phyloP scores from a whole-genome alignment of 352 stramenopile genomes.

The Phytophthora foliorum region DNA sequence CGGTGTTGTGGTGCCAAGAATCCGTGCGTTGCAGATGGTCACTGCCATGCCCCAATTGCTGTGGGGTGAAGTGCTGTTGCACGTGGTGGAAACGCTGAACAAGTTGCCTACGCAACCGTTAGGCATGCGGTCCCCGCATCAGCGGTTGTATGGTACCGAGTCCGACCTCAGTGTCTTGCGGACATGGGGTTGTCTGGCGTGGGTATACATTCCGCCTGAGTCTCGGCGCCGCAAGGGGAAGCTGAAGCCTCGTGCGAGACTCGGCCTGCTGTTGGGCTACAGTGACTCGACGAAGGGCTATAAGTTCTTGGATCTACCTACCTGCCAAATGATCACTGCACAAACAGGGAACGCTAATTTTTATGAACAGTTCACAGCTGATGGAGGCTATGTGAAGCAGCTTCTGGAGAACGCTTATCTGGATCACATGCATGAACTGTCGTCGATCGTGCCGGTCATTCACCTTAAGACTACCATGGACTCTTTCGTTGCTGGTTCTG shows the following conservation, averaged over 20 bases:
- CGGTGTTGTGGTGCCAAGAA: constrained; percentile 8
- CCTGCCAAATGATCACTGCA: constrained; percentile 3
- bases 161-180: not conserved
- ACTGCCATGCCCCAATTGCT: too few species aligned
- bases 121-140: not conserved
- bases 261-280: constrained; percentile 10
- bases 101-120: not conserved
- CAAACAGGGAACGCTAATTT: constrained; percentile 2
- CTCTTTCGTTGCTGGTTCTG: not conserved
- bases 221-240: constrained; percentile 3
- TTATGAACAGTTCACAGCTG: constrained; percentile 10
- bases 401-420: constrained; percentile 18
- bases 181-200: constrained; percentile 6
- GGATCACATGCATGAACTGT: not conserved
- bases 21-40: constrained; percentile 3
- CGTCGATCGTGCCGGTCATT: not conserved
- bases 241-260: not conserved
- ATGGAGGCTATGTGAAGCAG: constrained; percentile 8
- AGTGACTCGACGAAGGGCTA: constrained; percentile 8
- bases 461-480: constrained; percentile 4
- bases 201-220: constrained; percentile 10
- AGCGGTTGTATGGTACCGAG: not conserved
- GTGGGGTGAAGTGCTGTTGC: too few species aligned
- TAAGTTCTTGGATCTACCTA: constrained; percentile 6
- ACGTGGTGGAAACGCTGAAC: constrained; percentile 5